Conservation (phyloP, 176 grass and related monocot species). For the Zizania latifolia region DNA sequence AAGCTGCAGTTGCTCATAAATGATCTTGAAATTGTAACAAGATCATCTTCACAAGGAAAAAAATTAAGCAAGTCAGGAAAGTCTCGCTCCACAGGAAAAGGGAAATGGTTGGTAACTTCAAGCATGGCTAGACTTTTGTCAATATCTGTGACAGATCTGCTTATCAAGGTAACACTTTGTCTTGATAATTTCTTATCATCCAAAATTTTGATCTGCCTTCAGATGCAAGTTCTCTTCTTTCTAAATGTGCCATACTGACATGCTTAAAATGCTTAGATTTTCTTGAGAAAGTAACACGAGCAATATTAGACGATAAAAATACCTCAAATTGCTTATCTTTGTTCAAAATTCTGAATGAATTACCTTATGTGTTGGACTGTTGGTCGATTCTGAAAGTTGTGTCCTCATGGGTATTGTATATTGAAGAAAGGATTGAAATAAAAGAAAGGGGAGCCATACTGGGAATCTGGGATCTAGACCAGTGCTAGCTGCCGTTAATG, state of each 20-base stretch:
- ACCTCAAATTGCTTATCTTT: not conserved
- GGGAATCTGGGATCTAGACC: too few relatives aligned
- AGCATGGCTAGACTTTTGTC: constrained; percentile 79
- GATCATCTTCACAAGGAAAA: constrained; percentile 56
- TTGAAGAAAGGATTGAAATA: too few relatives aligned
- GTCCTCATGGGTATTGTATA: too few relatives aligned
- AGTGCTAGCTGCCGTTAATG: too few relatives aligned
- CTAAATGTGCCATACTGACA: not conserved
- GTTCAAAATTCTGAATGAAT: not conserved
- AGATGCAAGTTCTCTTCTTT: not conserved
- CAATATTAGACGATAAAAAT: not conserved
- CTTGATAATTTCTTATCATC: constrained; percentile 7
- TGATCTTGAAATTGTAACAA: constrained; percentile 88
- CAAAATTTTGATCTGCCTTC: constrained; percentile 34
- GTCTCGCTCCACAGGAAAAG: constrained; percentile 85
- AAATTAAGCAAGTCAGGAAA: constrained; percentile 52
- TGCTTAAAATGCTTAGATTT: not conserved
- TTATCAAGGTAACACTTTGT: constrained; percentile 74
- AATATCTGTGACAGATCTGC: constrained; percentile 77
- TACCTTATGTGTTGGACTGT: too few relatives aligned
- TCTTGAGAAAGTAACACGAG: not conserved
- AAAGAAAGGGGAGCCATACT: too few relatives aligned
- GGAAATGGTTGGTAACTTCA: constrained; percentile 94
- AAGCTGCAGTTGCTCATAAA: constrained; percentile 87
- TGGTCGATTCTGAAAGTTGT: too few relatives aligned